phyloP scores from a whole-genome alignment of 805 yeast species.

The Schwanniomyces polymorphus region DNA sequence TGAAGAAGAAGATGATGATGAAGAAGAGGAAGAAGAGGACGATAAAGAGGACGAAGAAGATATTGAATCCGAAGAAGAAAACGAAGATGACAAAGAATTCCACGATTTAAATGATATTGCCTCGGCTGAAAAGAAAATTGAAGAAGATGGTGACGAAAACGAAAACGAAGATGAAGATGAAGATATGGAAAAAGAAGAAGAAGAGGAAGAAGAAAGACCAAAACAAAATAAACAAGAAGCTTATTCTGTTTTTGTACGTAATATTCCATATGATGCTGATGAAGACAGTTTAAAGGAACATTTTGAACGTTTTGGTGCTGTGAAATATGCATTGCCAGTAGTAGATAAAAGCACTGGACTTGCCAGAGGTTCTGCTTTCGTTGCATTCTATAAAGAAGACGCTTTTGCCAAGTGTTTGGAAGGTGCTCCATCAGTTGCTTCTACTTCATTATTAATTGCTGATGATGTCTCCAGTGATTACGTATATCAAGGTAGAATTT shows the following conservation, averaged over 20 bases:
- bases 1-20: slow-evolving; percentile 40
- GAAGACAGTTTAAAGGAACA: slow-evolving; percentile 75
- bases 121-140: slow-evolving; percentile 33
- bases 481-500: slow-evolving; percentile 88
- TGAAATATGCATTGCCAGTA: slow-evolving; percentile 92
- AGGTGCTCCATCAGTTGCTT: slow-evolving; percentile 71
- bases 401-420: slow-evolving; percentile 68
- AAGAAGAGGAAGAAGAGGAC: slow-evolving; percentile 38
- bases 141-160: slow-evolving; percentile 25
- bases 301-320: slow-evolving; percentile 80
- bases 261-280: slow-evolving; percentile 93
- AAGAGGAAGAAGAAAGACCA: slow-evolving; percentile 33
- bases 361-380: slow-evolving; percentile 94
- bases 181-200: slow-evolving; percentile 25
- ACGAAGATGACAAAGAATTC: slow-evolving; percentile 23
- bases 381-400: slow-evolving; percentile 68
- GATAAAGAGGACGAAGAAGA: slow-evolving; percentile 38
- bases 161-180: slow-evolving; percentile 36
- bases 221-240: slow-evolving; percentile 64
- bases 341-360: slow-evolving; percentile 80
- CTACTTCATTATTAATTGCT: slow-evolving; percentile 72
- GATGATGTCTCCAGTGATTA: slow-evolving; percentile 90
- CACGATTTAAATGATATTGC: slow-evolving; percentile 16
- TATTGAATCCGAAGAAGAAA: slow-evolving; percentile 34
- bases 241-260: slow-evolving; percentile 81